Conservation (phyloP, 306 rosid species). For the Carpinus fangiana region DNA sequence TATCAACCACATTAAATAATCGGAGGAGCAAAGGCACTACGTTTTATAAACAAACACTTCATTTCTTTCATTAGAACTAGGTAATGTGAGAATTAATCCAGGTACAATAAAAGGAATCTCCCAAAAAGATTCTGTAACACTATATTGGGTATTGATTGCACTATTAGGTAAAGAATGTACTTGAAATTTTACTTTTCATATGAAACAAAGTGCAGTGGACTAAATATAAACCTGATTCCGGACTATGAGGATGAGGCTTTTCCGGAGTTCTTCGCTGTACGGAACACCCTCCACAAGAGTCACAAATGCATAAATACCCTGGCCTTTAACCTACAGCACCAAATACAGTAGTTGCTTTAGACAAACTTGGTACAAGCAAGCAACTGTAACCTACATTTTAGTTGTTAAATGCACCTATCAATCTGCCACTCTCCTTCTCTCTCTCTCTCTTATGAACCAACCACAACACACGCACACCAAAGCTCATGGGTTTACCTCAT, state of each 20-base stretch:
- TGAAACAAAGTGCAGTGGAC: conserved; percentile 15
- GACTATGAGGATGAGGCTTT: conserved; percentile 67
- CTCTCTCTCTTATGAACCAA: neutral
- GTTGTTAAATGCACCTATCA: conserved; percentile 9
- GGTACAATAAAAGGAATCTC: neutral
- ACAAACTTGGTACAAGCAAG: conserved; percentile 22
- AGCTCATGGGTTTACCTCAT: conserved; percentile 59
- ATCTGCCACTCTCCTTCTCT: neutral
- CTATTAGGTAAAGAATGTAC: conserved; percentile 1
- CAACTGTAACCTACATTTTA: conserved; percentile 8
- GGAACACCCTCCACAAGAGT: conserved; percentile 85
- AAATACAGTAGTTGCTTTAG: conserved; percentile 26
- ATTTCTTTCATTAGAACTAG: neutral
- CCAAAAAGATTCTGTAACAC: neutral
- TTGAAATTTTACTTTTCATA: neutral
- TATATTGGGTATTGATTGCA: neutral
- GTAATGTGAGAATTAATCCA: neutral
- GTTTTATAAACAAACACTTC: neutral
- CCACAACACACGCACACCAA: conserved; percentile 10
- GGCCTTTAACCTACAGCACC: conserved; percentile 84
- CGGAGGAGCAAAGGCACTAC: neutral
- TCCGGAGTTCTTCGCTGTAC: conserved; percentile 87
- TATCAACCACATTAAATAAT: neutral
- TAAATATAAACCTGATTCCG: conserved; percentile 73
- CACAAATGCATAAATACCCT: conserved; percentile 91